phyloP scores from a whole-genome alignment of 805 yeast genomes.

The Wickerhamomyces queroliae region DNA sequence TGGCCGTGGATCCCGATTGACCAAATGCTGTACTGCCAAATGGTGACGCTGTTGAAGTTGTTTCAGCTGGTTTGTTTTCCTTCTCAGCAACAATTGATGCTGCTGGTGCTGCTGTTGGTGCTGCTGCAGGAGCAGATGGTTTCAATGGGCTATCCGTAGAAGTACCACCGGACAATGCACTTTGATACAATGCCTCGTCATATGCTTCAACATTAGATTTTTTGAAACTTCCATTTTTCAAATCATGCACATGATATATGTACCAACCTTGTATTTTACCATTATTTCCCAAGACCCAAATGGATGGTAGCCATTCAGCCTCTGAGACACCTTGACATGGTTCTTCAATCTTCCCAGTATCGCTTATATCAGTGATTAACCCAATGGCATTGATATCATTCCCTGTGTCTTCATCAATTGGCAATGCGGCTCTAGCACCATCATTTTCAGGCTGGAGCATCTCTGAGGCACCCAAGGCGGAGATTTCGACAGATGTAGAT shows the following conservation, averaged over 20 bases:
- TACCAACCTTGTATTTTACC: constrained; percentile 64
- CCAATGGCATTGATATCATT: constrained; percentile 74
- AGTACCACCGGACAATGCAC: not conserved
- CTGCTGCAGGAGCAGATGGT: not conserved
- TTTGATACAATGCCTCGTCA: constrained; percentile 5
- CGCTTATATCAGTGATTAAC: constrained; percentile 51
- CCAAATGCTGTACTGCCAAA: constrained; percentile 18
- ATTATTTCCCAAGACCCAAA: constrained; percentile 55
- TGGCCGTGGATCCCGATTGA: constrained; percentile 7
- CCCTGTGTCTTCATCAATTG: constrained; percentile 57
- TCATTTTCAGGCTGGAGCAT: constrained; percentile 55
- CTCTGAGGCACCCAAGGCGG: constrained; percentile 33
- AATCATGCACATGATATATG: constrained; percentile 49
- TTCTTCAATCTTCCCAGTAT: constrained; percentile 35
- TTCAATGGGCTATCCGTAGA: too few relatives aligned
- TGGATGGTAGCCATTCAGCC: constrained; percentile 57
- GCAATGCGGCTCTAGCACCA: constrained; percentile 65
- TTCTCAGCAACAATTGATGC: too few relatives aligned
- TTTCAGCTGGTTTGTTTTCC: not conserved
- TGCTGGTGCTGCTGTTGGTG: not conserved
- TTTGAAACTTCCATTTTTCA: constrained; percentile 30
- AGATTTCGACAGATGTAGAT: constrained; percentile 60
- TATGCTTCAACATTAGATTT: constrained; percentile 10
- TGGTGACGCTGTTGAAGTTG: constrained; percentile 3
- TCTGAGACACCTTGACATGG: constrained; percentile 57